Conservation (phyloP, 139 green algal species). For the Ettlia oleoabundans region DNA sequence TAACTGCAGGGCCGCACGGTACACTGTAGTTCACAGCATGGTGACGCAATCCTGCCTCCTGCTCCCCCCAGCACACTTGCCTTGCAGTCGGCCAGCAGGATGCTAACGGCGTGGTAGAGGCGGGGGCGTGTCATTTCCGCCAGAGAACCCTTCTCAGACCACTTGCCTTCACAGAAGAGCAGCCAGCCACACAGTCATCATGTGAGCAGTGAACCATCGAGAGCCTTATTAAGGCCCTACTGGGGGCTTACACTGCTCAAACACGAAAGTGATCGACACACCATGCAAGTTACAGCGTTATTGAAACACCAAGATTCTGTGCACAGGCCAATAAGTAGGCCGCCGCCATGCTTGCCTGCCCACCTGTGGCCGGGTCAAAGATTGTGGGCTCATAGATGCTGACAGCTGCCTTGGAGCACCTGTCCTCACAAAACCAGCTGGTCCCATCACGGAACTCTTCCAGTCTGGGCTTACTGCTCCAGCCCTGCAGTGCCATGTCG, state of each 20-base stretch:
- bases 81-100: background rate
- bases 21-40: background rate
- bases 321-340: too few relatives aligned
- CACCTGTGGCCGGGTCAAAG: background rate
- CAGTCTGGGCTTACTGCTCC: background rate
- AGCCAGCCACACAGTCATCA: too few relatives aligned
- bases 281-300: too few relatives aligned
- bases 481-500: background rate
- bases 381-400: constrained; percentile 4
- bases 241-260: too few relatives aligned
- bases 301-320: too few relatives aligned
- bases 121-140: background rate
- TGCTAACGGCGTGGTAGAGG: background rate
- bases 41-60: too few relatives aligned
- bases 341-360: background rate
- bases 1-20: too few relatives aligned
- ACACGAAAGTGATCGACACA: too few relatives aligned
- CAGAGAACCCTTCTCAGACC: background rate
- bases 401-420: background rate
- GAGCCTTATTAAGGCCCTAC: too few relatives aligned
- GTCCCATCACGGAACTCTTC: constrained; percentile 1
- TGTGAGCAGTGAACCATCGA: background rate
- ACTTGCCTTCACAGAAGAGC: background rate
- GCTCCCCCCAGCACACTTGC: background rate
- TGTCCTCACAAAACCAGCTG: background rate